Percentiles rank a stretch among this genome's conserved stretches.
Evolutionary conservation across 1,284 basidiomycete genomes (phyloP).

Genomic region (Puccinia triticina): DNA sequence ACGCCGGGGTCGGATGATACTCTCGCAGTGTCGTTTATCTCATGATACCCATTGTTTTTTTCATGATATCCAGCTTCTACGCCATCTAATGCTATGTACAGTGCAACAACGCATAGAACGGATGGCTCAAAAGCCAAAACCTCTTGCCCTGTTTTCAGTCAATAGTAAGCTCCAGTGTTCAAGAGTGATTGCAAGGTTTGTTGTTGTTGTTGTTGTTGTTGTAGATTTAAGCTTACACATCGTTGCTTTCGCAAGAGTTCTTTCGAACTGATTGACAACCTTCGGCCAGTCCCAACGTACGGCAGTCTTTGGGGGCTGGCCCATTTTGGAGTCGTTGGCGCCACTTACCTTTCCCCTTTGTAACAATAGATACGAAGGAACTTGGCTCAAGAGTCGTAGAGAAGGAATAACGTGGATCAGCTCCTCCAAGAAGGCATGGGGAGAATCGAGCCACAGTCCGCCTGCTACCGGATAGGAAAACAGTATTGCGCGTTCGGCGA

Average conservation of each 20-base stretch:
- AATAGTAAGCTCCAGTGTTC: neutral
- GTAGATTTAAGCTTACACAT: conserved; percentile 12
- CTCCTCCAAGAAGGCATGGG: conserved; percentile 46
- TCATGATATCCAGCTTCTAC: conserved; percentile 48
- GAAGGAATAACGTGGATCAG: conserved; percentile 30
- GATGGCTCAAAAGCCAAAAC: conserved; percentile 44
- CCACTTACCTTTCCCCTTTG: conserved; percentile 2
- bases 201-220: too few relatives aligned
- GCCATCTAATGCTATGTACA: conserved; percentile 36
- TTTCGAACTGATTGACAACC: conserved; percentile 37
- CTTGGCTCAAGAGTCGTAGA: conserved; percentile 19
- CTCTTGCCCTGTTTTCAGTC: conserved; percentile 26
- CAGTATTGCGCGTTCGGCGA: conserved; percentile 44
- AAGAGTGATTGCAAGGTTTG: too few relatives aligned
- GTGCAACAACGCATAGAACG: conserved; percentile 47
- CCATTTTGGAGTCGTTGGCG: conserved; percentile 5
- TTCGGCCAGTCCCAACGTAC: conserved; percentile 47
- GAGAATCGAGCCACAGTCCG: conserved; percentile 45
- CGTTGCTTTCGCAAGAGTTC: conserved; percentile 37
- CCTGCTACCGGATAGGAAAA: conserved; percentile 49
- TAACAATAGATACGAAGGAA: conserved; percentile 12
- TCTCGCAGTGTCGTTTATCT: neutral
- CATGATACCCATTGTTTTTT: conserved; percentile 1
- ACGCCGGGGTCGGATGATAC: neutral
- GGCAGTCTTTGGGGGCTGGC: neutral